A percentile compares a stretch with the other conserved stretches of the same genome.
These are phyloP conservation scores for Entomortierella lignicola DNA, from an alignment of 192 early-diverging fungal species.

Conservation along the genomic window DNA sequence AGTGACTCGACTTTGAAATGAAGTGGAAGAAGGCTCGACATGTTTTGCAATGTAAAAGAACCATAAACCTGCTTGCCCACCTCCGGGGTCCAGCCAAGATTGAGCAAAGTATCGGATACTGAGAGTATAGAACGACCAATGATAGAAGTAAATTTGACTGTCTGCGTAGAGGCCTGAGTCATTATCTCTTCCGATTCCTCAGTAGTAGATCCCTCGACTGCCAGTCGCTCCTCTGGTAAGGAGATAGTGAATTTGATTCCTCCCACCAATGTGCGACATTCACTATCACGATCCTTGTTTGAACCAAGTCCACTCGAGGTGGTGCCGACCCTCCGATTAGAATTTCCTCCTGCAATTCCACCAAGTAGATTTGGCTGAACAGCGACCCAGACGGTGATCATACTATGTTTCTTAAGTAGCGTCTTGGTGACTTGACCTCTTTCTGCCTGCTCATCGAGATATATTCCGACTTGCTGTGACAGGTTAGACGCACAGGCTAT, in stretches of 20 bases:
- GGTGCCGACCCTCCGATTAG: slow-evolving; percentile 13
- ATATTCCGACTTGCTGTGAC: slow-evolving; percentile 82
- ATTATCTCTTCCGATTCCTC: slow-evolving; percentile 37
- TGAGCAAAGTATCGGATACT: slow-evolving; percentile 73
- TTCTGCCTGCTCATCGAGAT: slow-evolving; percentile 67
- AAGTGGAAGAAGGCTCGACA: slow-evolving; percentile 75
- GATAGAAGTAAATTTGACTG: slow-evolving; percentile 81
- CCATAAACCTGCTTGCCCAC: slow-evolving; percentile 65
- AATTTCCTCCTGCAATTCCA: slow-evolving; percentile 41
- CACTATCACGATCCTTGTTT: slow-evolving; percentile 47
- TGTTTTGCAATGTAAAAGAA: slow-evolving; percentile 76
- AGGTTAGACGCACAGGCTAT: slow-evolving; percentile 85
- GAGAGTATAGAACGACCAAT: slow-evolving; percentile 83
- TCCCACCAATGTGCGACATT: slow-evolving; percentile 79
- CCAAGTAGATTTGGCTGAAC: slow-evolving; percentile 75
- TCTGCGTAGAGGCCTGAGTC: slow-evolving; percentile 72
- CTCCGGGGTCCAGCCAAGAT: slow-evolving; percentile 69
- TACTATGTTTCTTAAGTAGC: slow-evolving; percentile 59
- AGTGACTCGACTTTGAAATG: slow-evolving; percentile 70
- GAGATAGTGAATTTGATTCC: slow-evolving; percentile 82
- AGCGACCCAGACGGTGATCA: slow-evolving; percentile 78
- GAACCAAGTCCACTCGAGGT: slow-evolving; percentile 2
- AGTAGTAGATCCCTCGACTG: neutral
- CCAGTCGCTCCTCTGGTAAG: slow-evolving; percentile 53
- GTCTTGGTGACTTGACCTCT: slow-evolving; percentile 65